These are phyloP conservation scores for Geosmithia flava DNA, from an alignment of 2,329 filamentous ascomycete species.

Conservation along the genomic window DNA sequence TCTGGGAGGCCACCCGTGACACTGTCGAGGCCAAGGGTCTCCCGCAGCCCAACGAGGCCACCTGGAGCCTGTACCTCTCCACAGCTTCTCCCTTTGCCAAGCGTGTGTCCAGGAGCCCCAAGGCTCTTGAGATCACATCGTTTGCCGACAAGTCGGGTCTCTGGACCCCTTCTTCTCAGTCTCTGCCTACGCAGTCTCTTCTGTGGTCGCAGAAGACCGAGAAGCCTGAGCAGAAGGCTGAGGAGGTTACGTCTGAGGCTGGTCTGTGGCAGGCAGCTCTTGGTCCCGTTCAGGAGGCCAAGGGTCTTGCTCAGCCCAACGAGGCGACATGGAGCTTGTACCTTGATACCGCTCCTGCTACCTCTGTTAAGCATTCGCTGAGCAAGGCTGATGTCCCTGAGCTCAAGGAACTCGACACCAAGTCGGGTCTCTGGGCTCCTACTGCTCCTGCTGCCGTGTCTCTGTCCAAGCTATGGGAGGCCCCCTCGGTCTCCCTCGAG, in stretches of 20 bases:
- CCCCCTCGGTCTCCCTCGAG: neutral
- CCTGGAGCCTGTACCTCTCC: neutral
- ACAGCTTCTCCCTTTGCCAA: neutral
- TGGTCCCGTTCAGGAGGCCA: neutral
- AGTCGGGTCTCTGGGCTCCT: neutral
- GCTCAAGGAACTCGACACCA: neutral
- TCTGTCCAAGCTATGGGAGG: neutral
- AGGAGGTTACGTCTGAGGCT: neutral
- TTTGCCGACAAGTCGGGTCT: neutral
- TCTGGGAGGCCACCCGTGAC: neutral
- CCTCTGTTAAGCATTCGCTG: neutral
- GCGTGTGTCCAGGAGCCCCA: neutral
- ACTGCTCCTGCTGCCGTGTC: neutral
- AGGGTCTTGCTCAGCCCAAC: neutral
- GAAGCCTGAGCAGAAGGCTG: too few relatives aligned
- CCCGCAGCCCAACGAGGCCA: neutral
- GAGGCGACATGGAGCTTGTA: neutral
- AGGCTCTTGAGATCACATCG: neutral
- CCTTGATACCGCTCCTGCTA: neutral
- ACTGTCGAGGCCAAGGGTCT: neutral
- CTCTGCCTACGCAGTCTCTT: neutral
- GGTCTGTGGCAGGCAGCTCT: neutral
- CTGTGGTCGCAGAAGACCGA: neutral
- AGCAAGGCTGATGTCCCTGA: neutral
- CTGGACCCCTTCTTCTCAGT: neutral